Conservation (phyloP, 306 rosid genomes). For the Citrullus mucosospermus region DNA sequence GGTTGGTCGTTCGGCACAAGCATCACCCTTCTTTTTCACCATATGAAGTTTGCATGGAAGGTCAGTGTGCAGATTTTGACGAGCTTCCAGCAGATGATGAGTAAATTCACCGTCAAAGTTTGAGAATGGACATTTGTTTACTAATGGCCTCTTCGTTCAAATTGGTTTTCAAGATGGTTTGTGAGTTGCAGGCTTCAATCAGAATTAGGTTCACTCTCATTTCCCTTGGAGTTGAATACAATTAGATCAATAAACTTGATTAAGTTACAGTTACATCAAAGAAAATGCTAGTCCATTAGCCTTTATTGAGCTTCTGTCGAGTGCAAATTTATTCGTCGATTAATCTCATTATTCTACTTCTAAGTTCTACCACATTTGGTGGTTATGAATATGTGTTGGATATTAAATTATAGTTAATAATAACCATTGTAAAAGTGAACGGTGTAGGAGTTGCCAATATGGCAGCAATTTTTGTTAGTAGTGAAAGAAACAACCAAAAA, state of each 20-base stretch:
- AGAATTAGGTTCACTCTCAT: background rate
- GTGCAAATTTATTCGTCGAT: too few species aligned
- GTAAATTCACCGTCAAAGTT: background rate
- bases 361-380: too few species aligned
- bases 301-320: background rate
- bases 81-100: background rate
- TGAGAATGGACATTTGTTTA: background rate
- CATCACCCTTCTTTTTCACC: background rate
- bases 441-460: too few species aligned
- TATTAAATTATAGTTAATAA: too few species aligned
- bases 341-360: too few species aligned
- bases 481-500: too few species aligned
- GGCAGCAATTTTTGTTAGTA: too few species aligned
- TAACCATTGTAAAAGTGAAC: too few species aligned
- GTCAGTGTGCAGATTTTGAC: background rate
- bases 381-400: too few species aligned
- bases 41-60: background rate
- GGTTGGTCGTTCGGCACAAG: background rate
- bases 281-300: background rate
- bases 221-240: background rate
- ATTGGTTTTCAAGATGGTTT: background rate
- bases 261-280: background rate
- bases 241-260: background rate
- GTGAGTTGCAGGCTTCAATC: background rate
- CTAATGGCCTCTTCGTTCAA: background rate